Percentiles rank a stretch among this genome's conserved stretches.
These are phyloP conservation scores for Silene vulgaris DNA, from an alignment of 179 eudicot species.

Conservation along the genomic window DNA sequence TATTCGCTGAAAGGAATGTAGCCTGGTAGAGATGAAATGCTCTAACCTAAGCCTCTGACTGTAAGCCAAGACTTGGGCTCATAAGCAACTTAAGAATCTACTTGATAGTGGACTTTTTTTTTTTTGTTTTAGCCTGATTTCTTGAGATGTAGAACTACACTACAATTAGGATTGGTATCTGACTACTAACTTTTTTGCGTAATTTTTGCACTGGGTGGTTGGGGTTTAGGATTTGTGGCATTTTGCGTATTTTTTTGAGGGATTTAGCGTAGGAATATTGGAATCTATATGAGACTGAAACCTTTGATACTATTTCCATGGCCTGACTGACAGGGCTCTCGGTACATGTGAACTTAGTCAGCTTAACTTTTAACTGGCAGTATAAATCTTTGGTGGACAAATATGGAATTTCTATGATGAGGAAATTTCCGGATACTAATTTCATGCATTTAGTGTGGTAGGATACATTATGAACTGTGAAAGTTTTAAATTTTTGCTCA, in stretches of 20 bases:
- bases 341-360: background rate
- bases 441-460: background rate
- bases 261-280: background rate
- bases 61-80: background rate
- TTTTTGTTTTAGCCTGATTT: background rate
- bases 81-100: background rate
- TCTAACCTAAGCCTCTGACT: background rate
- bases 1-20: background rate
- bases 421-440: background rate
- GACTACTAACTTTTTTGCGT: background rate
- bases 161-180: background rate
- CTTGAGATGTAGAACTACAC: background rate
- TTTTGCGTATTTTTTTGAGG: background rate
- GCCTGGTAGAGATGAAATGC: background rate
- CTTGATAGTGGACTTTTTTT: background rate
- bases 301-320: slow-evolving; percentile 1
- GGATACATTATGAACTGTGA: background rate
- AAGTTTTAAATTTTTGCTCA: background rate
- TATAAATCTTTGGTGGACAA: slow-evolving; percentile 5
- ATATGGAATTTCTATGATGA: background rate
- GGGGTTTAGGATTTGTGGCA: background rate
- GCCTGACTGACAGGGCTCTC: background rate
- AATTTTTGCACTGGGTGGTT: background rate
- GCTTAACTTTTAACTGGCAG: background rate
- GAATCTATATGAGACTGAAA: background rate